Conservation (phyloP, 139 green algal genomes). For the Chlamydomonas schloesseri region DNA sequence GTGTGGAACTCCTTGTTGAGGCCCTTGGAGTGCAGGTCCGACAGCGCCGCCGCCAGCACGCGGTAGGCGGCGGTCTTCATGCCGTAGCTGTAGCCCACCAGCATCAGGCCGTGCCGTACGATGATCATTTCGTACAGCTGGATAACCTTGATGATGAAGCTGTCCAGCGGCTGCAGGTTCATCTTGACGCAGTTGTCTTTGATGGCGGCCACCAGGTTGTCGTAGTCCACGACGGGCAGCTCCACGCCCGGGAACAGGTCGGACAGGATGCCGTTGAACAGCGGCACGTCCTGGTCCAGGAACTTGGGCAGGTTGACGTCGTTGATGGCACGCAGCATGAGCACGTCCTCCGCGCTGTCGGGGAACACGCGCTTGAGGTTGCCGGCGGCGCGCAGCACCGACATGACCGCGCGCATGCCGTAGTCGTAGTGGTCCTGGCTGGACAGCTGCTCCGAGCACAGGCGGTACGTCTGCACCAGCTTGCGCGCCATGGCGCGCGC, state of each 20-base stretch:
- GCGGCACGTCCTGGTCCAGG: conserved; percentile 82
- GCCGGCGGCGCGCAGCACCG: conserved; percentile 79
- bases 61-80: conserved; percentile 77
- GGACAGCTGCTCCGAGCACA: conserved; percentile 77
- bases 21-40: conserved; percentile 62
- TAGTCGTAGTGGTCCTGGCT: conserved; percentile 82
- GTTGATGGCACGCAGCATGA: conserved; percentile 85
- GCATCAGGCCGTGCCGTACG: conserved; percentile 87
- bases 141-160: conserved; percentile 80
- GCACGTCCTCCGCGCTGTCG: conserved; percentile 71
- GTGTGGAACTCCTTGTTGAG: conserved; percentile 59
- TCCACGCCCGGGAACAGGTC: conserved; percentile 81
- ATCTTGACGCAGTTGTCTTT: conserved; percentile 63
- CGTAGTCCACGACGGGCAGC: conserved; percentile 71
- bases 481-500: conserved; percentile 80
- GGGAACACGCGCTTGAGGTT: conserved; percentile 74
- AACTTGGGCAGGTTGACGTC: conserved; percentile 93
- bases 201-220: conserved; percentile 69
- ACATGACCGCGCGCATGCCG: conserved; percentile 83
- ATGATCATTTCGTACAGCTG: conserved; percentile 91
- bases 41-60: conserved; percentile 63
- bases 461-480: conserved; percentile 87
- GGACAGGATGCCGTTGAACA: conserved; percentile 83
- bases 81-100: conserved; percentile 78
- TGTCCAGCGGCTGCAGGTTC: conserved; percentile 70